A percentile compares a stretch with the other conserved stretches of the same genome.
Conservation (phyloP, 805 yeast species). For the Hanseniaspora meyeri region DNA sequence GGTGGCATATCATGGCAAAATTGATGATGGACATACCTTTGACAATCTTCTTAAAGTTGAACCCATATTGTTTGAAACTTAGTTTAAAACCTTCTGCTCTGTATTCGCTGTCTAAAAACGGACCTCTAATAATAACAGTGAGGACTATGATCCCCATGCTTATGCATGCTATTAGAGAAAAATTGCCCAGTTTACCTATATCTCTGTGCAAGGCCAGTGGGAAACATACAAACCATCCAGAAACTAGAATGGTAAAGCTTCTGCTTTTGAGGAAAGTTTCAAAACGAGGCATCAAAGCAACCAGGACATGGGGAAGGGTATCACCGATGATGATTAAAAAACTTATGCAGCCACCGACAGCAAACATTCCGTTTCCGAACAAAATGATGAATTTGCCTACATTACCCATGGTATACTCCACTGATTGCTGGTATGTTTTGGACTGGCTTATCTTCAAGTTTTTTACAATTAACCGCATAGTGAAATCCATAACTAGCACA, state of each 20-base stretch:
- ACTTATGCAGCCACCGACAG: conserved; percentile 89
- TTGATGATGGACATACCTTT: conserved; percentile 92
- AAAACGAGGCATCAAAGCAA: conserved; percentile 2
- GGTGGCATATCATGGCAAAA: conserved; percentile 92
- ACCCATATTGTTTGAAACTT: conserved; percentile 33
- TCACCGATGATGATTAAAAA: conserved; percentile 92
- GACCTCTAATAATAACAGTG: conserved; percentile 65
- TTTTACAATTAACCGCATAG: conserved; percentile 62
- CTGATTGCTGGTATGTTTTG: conserved; percentile 75
- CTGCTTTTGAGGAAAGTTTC: conserved; percentile 55
- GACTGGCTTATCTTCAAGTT: conserved; percentile 71
- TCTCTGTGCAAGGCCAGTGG: conserved; percentile 73
- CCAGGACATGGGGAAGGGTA: conserved; percentile 78
- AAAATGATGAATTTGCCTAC: conserved; percentile 56
- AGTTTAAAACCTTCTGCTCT: conserved; percentile 41
- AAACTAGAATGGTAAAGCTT: conserved; percentile 55
- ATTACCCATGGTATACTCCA: conserved; percentile 62
- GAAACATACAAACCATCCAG: conserved; percentile 61
- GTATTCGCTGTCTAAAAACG: conserved; percentile 37
- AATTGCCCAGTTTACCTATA: conserved; percentile 74
- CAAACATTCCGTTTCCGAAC: conserved; percentile 73
- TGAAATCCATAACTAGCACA: conserved; percentile 77
- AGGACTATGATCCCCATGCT: conserved; percentile 72
- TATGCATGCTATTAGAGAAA: conserved; percentile 71
- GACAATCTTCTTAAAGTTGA: conserved; percentile 37